A percentile compares a stretch with the other conserved stretches of the same genome.
phyloP scores from a whole-genome alignment of 2,329 filamentous ascomycete genomes.

The Acarospora socialis region DNA sequence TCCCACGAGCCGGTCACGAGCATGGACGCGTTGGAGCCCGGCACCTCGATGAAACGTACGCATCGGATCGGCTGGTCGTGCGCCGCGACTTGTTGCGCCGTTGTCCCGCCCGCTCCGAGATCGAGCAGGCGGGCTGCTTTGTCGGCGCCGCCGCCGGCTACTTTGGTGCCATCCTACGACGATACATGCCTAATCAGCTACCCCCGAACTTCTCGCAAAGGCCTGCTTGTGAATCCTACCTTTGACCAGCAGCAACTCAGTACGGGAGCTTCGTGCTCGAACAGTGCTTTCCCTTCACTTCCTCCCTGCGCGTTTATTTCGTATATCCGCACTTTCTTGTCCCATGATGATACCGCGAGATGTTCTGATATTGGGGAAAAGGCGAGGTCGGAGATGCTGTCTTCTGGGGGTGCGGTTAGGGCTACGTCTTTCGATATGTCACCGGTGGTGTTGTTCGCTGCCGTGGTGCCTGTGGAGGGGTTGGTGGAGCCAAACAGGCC shows the following conservation, averaged over 20 bases:
- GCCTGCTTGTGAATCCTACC: conserved; percentile 38
- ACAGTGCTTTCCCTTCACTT: conserved; percentile 71
- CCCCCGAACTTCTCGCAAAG: not conserved
- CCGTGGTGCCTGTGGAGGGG: too few relatives aligned
- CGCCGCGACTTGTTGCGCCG: conserved; percentile 55
- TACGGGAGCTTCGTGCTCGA: conserved; percentile 75
- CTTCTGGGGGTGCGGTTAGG: conserved; percentile 63
- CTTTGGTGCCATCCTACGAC: conserved; percentile 69
- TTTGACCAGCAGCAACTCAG: conserved; percentile 77
- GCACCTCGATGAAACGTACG: conserved; percentile 62
- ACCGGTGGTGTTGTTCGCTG: conserved; percentile 59
- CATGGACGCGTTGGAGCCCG: conserved; percentile 55
- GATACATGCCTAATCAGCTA: conserved; percentile 9
- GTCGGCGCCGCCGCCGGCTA: conserved; percentile 78
- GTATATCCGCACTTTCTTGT: conserved; percentile 95
- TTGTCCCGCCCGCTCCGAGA: conserved; percentile 43
- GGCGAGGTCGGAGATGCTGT: conserved; percentile 74
- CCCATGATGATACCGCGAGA: conserved; percentile 85
- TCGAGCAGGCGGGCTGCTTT: conserved; percentile 85
- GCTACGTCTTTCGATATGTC: conserved; percentile 83
- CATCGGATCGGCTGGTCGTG: conserved; percentile 73
- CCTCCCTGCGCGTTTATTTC: conserved; percentile 67
- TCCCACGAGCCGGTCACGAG: conserved; percentile 69
- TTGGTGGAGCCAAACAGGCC: too few relatives aligned
- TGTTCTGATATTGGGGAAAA: conserved; percentile 71